Base-by-base conservation (phyloP, 2,329 filamentous ascomycete species). In the Penicillium decumbens region DNA sequence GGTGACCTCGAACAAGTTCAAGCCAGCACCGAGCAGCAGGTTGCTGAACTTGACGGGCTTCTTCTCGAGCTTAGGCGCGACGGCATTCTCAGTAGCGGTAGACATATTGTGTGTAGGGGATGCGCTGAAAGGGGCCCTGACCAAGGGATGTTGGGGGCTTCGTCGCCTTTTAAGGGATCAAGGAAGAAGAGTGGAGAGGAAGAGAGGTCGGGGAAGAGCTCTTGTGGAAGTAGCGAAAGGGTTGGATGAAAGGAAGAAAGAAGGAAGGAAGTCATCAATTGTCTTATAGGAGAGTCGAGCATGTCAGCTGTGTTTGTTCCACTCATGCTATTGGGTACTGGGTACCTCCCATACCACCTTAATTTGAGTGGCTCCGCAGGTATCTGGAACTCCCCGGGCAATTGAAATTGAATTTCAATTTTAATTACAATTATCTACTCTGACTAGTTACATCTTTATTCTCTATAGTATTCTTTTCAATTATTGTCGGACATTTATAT, bases 11-110 rank as follows among this genome's bases (percentile, higher is more conserved):
- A 96, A 96, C 82, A 96, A 78, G 81, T 95, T 96, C 77, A 96
- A 82, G 64, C 90, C 89, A 70, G 89, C 88, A 69, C 91, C 91
- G 66, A 96, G 83, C 68, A 98, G 80, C 82, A 98, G 75, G 79
- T 98, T 98, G 80, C 90, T 95, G 82, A 97, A 97, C 84, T 96
- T 97, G 83, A 98, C 83, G 61, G 93, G 93, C 84, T 97, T 97
- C 88, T 97, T 97, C 86, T 96, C 91, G 72, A 95, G 78, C 74
- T 72, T 76, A 72, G 77, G 73, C 71, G 76, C 75, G 35, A 75
- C 68, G 69, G 75, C 71, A 71, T 73, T 65, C 60, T 74, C 72
- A 65, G 80, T 64, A 60, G 56, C 41, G 47, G 68, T 63, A 67
- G 73, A 77, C 75, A 78, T 77, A 49, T 65, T 56, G 75, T 73